A percentile compares a stretch with the other conserved stretches of the same genome.
phyloP scores from a whole-genome alignment of 768 basidiomycete genomes.

The Boletus subparvulus region DNA sequence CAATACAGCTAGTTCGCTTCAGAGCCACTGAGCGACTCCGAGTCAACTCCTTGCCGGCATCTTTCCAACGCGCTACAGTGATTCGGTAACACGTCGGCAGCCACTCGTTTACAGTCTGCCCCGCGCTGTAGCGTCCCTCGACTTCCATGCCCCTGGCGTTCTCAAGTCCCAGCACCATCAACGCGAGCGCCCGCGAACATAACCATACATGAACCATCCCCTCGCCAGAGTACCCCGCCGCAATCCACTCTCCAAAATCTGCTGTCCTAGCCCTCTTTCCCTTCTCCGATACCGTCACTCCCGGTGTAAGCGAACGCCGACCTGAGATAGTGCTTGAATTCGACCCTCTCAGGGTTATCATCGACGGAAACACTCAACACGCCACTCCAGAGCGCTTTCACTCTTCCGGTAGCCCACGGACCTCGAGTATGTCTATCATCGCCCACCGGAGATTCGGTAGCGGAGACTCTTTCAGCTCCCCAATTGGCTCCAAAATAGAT shows the following conservation, averaged over 20 bases:
- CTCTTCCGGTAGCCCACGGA: slow-evolving; percentile 43
- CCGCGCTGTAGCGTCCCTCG: slow-evolving; percentile 23
- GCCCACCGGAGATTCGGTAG: slow-evolving; percentile 8
- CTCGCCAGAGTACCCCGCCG: slow-evolving; percentile 70
- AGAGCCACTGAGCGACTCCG: too few species aligned
- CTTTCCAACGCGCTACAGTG: slow-evolving; percentile 11
- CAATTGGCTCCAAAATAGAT: slow-evolving; percentile 52
- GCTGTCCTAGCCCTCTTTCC: slow-evolving; percentile 7
- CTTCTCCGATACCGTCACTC: slow-evolving; percentile 1
- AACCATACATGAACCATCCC: slow-evolving; percentile 75
- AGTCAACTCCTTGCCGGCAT: neutral
- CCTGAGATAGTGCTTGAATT: slow-evolving; percentile 48
- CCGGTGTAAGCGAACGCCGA: slow-evolving; percentile 28
- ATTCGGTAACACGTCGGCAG: slow-evolving; percentile 23
- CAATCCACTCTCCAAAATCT: slow-evolving; percentile 64
- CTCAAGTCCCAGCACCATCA: slow-evolving; percentile 54
- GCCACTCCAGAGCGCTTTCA: slow-evolving; percentile 64
- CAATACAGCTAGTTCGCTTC: too few species aligned
- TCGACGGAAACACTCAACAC: slow-evolving; percentile 63
- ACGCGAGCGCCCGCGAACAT: slow-evolving; percentile 55
- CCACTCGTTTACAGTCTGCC: slow-evolving; percentile 26
- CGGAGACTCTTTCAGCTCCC: slow-evolving; percentile 39
- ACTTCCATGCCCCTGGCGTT: neutral
- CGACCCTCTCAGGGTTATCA: slow-evolving; percentile 69
- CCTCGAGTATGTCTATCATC: slow-evolving; percentile 6